phyloP scores from a whole-genome alignment of 2,329 filamentous ascomycete species.

The Pseudopyricularia cyperi region DNA sequence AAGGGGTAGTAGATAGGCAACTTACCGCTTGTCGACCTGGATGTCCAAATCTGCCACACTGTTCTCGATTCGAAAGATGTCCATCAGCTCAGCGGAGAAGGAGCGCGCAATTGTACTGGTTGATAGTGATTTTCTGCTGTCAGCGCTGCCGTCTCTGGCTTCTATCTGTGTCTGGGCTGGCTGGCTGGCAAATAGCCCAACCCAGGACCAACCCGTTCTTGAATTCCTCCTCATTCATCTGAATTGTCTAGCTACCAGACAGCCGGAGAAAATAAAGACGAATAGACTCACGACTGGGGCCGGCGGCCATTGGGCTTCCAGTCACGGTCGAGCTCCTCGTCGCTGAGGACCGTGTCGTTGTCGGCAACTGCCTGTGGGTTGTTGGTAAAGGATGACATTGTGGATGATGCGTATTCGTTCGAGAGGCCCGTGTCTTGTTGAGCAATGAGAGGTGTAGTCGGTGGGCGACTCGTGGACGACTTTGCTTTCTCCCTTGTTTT shows the following conservation, averaged over 20 bases:
- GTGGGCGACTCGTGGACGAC: too few relatives aligned
- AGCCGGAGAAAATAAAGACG: not conserved
- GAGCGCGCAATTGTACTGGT: slow-evolving; percentile 71
- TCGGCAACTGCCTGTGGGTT: not conserved
- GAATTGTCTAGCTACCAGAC: too few relatives aligned
- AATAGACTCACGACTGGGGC: slow-evolving; percentile 72
- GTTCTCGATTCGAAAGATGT: slow-evolving; percentile 79
- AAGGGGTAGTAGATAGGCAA: slow-evolving; percentile 6
- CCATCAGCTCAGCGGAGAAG: slow-evolving; percentile 76
- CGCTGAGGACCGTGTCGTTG: slow-evolving; percentile 28
- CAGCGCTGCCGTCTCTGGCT: slow-evolving; percentile 2
- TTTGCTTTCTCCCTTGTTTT: too few relatives aligned
- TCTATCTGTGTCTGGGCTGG: not conserved
- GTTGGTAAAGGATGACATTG: not conserved
- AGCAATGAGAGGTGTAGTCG: not conserved
- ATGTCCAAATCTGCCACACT: slow-evolving; percentile 61
- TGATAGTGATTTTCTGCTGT: slow-evolving; percentile 5
- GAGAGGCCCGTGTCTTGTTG: not conserved
- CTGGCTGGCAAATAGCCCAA: not conserved
- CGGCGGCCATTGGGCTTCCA: slow-evolving; percentile 69
- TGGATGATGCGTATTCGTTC: not conserved
- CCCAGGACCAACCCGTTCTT: not conserved
- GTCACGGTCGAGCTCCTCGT: slow-evolving; percentile 60
- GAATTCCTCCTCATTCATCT: too few relatives aligned
- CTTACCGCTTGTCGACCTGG: slow-evolving; percentile 72